phyloP scores from a whole-genome alignment of 805 yeast genomes.

The Candida methanosorbosa region DNA sequence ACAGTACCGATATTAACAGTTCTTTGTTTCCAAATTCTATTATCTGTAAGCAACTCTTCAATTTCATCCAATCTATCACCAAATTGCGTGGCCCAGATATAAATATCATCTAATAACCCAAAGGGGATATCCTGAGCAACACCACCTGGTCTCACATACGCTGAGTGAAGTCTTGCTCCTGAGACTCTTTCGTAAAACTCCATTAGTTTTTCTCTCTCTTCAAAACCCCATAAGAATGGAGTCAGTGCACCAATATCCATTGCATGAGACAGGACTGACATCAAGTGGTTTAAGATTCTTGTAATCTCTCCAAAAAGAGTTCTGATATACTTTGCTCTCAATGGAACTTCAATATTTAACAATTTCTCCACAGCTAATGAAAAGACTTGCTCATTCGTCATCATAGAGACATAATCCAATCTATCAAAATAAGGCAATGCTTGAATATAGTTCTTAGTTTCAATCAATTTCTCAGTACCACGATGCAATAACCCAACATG shows the following conservation, averaged over 20 bases:
- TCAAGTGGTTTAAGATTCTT: conserved; percentile 72
- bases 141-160: conserved; percentile 89
- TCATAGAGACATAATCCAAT: conserved; percentile 78
- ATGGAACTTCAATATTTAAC: conserved; percentile 75
- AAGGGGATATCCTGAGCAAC: conserved; percentile 82
- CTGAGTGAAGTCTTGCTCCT: conserved; percentile 85
- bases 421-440: conserved; percentile 86
- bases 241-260: conserved; percentile 95
- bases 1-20: conserved; percentile 73
- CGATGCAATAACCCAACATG: conserved; percentile 83
- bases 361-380: conserved; percentile 79
- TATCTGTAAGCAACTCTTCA: conserved; percentile 82
- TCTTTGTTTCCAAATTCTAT: conserved; percentile 89
- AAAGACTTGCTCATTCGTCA: conserved; percentile 85
- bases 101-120: conserved; percentile 81
- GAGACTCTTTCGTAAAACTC: conserved; percentile 87
- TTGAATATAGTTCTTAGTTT: conserved; percentile 78
- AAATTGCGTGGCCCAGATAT: conserved; percentile 94
- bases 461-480: conserved; percentile 86
- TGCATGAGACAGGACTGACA: conserved; percentile 81
- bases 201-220: conserved; percentile 88
- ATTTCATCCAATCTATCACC: conserved; percentile 89
- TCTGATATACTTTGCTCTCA: conserved; percentile 78
- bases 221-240: conserved; percentile 91
- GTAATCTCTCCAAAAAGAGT: conserved; percentile 84